These are phyloP conservation scores for Sphagnum fallax DNA, from an alignment of 228 moss, liverwort and hornwort species.

Conservation along the genomic window DNA sequence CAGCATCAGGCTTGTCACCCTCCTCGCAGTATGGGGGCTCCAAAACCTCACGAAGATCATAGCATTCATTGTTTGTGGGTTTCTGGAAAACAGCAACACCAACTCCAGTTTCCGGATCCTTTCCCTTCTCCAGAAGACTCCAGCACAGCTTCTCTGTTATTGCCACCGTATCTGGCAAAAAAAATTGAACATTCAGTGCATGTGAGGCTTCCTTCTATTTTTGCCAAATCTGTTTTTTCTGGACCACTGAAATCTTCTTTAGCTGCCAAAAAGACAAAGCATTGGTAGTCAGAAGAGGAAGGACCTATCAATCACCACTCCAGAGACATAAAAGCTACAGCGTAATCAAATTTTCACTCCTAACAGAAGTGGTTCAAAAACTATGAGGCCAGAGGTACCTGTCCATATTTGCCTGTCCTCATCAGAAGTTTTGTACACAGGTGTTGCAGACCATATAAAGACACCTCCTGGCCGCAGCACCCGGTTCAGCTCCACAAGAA, in stretches of 20 bases:
- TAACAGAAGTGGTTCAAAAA: too few relatives aligned
- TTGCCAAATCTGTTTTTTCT: too few relatives aligned
- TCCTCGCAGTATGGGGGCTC: conserved; percentile 67
- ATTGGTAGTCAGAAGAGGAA: too few relatives aligned
- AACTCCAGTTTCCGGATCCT: conserved; percentile 41
- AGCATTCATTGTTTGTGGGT: conserved; percentile 58
- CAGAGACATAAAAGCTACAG: too few relatives aligned
- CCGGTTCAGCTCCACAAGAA: conserved; percentile 79
- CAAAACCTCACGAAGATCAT: conserved; percentile 34
- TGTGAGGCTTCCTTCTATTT: too few relatives aligned
- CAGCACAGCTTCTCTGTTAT: conserved; percentile 59
- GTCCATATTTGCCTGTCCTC: conserved; percentile 50
- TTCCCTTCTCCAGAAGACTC: conserved; percentile 33
- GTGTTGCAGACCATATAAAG: conserved; percentile 91
- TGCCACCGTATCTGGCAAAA: conserved; percentile 46
- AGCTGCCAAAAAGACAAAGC: too few relatives aligned
- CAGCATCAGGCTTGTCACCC: conserved; percentile 81
- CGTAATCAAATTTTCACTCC: too few relatives aligned
- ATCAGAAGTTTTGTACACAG: conserved; percentile 61
- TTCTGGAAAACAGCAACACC: conserved; percentile 90
- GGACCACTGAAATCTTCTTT: too few relatives aligned
- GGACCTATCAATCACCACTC: too few relatives aligned
- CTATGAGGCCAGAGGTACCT: conserved; percentile 14
- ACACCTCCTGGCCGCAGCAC: conserved; percentile 72
- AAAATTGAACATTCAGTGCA: neutral